These are phyloP conservation scores for Trypanosoma boissoni DNA, from an alignment of 208 protist species.

Conservation along the genomic window DNA sequence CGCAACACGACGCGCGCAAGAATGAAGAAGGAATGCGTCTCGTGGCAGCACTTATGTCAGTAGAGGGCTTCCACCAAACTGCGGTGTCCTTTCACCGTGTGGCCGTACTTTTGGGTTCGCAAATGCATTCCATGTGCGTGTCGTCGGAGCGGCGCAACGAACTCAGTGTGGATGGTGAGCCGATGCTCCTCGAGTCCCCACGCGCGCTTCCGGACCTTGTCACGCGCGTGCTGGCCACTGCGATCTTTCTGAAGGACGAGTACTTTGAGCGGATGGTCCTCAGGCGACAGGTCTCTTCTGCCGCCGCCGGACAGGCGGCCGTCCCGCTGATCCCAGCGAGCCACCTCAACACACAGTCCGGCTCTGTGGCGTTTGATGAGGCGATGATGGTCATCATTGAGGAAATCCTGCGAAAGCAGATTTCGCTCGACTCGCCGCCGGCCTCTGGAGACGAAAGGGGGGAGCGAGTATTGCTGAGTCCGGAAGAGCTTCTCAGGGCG, in stretches of 20 bases:
- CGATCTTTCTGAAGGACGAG: constrained; percentile 81
- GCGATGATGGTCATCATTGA: constrained; percentile 76
- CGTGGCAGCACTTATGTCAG: constrained; percentile 25
- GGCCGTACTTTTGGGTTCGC: constrained; percentile 19
- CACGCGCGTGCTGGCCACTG: constrained; percentile 53
- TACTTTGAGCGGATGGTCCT: constrained; percentile 85
- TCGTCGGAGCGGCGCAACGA: not conserved
- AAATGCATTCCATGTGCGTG: constrained; percentile 19
- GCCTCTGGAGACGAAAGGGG: too few species aligned
- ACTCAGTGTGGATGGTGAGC: not conserved
- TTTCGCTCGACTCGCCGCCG: too few species aligned
- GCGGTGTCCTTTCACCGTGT: constrained; percentile 26
- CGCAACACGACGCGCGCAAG: too few species aligned
- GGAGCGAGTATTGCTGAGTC: too few species aligned
- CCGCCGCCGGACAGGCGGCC: not conserved
- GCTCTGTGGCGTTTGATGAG: constrained; percentile 53
- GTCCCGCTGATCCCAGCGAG: constrained; percentile 5
- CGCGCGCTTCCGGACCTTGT: constrained; percentile 54
- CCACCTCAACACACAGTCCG: constrained; percentile 70
- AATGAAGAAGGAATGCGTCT: constrained; percentile 22
- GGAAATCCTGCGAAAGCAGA: constrained; percentile 40
- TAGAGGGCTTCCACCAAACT: constrained; percentile 26
- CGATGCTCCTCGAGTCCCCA: not conserved
- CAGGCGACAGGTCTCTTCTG: constrained; percentile 31
- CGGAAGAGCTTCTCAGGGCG: constrained; percentile 55